Evolutionary conservation across 2,329 filamentous ascomycete genomes (phyloP), one percentile per base, ranked within the genome.

Genomic region (Boeremia lycopersici): DNA sequence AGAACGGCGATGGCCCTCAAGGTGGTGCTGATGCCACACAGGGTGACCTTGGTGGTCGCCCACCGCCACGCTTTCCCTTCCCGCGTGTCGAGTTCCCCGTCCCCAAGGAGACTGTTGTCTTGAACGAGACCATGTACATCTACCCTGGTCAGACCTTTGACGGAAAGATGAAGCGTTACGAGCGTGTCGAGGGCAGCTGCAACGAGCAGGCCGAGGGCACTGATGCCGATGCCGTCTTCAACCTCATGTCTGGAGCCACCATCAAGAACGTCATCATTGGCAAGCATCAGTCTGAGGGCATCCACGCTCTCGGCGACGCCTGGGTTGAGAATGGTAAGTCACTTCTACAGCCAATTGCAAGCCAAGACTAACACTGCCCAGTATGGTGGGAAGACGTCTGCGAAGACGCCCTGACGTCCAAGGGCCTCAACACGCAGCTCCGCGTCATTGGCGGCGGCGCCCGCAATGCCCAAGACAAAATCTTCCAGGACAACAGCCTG

Each of bases 301-400:
- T 67, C 12, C 64, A 67, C 38, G 64, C 63, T 6, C 47, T 67
- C 7, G 64, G 64, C 25, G 64, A 67, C 50, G 64, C 64, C 6
- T 67, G 64, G 64, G 64, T 67, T n/a, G 64, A 67, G 43, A 67
- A 65, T 39, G 64, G 64, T 64, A 47, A 53, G 52, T 9, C 10
- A 25, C 9, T 4, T 0, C 4, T 2, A n/a, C 15, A 13, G 2
- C 3, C 2, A 30, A 0, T 11, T 2, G 10, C 4, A n/a, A n/a
- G 6, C 11, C 25, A 46, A 34, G 15, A 15, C 55, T 64, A 41
- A 62, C 35, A 4, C 30, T 1, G n/a, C 12, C 23, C 10, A 67
- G 64, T 67, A 3, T 67, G 64, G 64, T 67, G 64, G 64, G 64
- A 67, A 51, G 64, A 67, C 8, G 64, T 67, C 17, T 67, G 64